These are phyloP conservation scores for Jatropha curcas DNA, from an alignment of 345 rosid species.

Conservation along the genomic window DNA sequence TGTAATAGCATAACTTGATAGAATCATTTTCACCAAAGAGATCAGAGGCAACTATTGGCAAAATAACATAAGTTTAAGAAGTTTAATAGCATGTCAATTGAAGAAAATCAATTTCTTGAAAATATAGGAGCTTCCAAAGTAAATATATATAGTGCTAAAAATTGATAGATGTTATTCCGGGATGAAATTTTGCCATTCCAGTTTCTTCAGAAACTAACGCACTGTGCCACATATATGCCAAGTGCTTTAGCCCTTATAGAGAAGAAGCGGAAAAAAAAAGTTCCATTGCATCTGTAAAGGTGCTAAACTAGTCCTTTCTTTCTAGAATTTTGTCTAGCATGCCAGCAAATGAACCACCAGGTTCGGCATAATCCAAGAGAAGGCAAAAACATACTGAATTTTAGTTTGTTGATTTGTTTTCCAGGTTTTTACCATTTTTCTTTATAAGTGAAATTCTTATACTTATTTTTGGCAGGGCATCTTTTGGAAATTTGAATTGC, in stretches of 20 bases:
- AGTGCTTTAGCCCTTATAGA: background rate
- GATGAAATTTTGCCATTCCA: background rate
- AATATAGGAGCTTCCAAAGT: background rate
- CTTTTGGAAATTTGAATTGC: conserved; percentile 87
- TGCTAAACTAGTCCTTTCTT: background rate
- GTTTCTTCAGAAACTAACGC: background rate
- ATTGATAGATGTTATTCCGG: background rate
- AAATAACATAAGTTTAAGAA: background rate
- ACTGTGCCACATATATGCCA: background rate
- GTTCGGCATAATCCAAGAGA: background rate
- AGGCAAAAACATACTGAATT: background rate
- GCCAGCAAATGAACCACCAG: background rate
- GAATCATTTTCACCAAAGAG: background rate
- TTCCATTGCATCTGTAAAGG: background rate
- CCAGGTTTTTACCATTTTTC: background rate
- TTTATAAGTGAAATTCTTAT: conserved; percentile 4
- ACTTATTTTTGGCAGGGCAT: conserved; percentile 57
- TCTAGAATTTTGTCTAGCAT: background rate
- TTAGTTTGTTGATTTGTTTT: conserved; percentile 8
- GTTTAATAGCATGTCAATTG: background rate
- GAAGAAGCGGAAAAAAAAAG: background rate
- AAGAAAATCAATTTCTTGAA: background rate
- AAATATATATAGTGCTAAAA: background rate
- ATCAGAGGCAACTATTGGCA: background rate
- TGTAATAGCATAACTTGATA: background rate